Conservation (phyloP, 805 yeast species). For the Wickerhamomyces mucosus region DNA sequence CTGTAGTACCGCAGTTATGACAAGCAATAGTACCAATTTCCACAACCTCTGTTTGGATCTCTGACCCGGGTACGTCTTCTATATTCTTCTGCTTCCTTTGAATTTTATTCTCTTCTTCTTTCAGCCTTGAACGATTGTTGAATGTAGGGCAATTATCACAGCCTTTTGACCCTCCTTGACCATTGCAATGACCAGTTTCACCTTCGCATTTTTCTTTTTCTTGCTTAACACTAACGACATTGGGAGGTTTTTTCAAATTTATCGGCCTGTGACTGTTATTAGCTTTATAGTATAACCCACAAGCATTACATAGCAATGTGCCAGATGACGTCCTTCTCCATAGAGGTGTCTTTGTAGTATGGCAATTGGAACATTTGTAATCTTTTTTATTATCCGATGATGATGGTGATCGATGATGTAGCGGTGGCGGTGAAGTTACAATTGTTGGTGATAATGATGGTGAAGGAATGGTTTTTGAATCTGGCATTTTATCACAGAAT, state of each 20-base stretch:
- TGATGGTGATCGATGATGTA: neutral
- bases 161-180: slow-evolving; percentile 76
- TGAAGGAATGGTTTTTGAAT: neutral
- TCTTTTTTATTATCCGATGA: slow-evolving; percentile 6
- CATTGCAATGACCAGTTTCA: slow-evolving; percentile 63
- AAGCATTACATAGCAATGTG: slow-evolving; percentile 86
- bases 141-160: slow-evolving; percentile 80
- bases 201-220: slow-evolving; percentile 20
- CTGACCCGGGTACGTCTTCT: slow-evolving; percentile 4
- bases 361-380: slow-evolving; percentile 68
- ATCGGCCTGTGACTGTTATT: slow-evolving; percentile 91
- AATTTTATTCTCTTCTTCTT: neutral
- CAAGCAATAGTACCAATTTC: slow-evolving; percentile 62
- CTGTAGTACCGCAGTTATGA: slow-evolving; percentile 75
- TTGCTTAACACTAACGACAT: slow-evolving; percentile 62
- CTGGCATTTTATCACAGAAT: neutral
- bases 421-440: neutral
- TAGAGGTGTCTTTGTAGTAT: slow-evolving; percentile 80
- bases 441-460: neutral
- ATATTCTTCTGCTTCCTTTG: neutral
- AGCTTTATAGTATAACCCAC: slow-evolving; percentile 81
- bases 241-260: slow-evolving; percentile 64
- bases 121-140: slow-evolving; percentile 42
- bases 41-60: too few species aligned
- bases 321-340: slow-evolving; percentile 93